Conservation (phyloP, 345 rosid genomes). For the Adansonia digitata region DNA sequence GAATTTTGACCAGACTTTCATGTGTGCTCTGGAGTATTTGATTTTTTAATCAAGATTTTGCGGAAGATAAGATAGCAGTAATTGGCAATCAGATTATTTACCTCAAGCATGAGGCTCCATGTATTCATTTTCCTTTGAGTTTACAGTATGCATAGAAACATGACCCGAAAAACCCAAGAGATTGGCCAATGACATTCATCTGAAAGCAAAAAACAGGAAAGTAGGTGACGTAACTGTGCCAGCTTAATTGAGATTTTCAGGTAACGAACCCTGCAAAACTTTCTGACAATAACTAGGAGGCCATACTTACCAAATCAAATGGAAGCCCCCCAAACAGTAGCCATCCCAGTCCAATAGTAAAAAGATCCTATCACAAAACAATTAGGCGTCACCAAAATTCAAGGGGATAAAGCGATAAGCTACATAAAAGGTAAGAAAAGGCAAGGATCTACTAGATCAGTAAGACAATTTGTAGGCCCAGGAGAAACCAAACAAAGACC, state of each 20-base stretch:
- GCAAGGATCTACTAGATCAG: background rate
- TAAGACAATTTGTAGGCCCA: background rate
- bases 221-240: background rate
- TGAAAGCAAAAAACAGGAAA: constrained; percentile 22
- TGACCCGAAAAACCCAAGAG: constrained; percentile 52
- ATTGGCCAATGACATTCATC: constrained; percentile 52
- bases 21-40: background rate
- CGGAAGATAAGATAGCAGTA: background rate
- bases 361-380: constrained; percentile 47
- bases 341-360: constrained; percentile 75
- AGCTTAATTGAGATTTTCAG: background rate
- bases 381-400: background rate
- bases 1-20: background rate
- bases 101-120: constrained; percentile 10
- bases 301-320: constrained; percentile 12
- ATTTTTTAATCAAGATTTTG: constrained; percentile 19
- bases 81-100: constrained; percentile 10
- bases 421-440: background rate
- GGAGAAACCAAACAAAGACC: background rate
- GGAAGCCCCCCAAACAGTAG: constrained; percentile 52
- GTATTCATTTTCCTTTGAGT: constrained; percentile 32
- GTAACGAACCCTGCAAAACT: background rate
- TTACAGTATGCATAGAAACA: constrained; percentile 52
- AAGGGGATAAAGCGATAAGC: constrained; percentile 1
- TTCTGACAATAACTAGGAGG: background rate